These are phyloP conservation scores for Pulveroboletus sp. DNA, from an alignment of 768 basidiomycete genomes.

Conservation along the genomic window DNA sequence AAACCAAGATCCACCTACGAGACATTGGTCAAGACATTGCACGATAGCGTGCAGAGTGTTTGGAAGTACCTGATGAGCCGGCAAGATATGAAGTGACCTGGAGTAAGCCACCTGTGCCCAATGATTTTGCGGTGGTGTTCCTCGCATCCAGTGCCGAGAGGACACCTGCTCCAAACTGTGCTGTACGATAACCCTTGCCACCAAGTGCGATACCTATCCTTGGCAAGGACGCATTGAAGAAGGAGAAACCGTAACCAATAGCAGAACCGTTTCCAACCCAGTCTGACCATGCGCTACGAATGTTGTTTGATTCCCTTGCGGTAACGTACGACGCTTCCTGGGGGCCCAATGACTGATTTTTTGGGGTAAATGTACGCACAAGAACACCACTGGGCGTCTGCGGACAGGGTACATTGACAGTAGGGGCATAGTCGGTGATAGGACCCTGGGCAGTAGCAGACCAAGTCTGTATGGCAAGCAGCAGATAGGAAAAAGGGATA, in stretches of 20 bases:
- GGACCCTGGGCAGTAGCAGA: slow-evolving; percentile 10
- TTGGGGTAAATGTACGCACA: slow-evolving; percentile 47
- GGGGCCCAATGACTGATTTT: slow-evolving; percentile 48
- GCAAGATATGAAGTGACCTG: slow-evolving; percentile 69
- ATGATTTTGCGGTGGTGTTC: slow-evolving; percentile 50
- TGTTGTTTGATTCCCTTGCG: slow-evolving; percentile 36
- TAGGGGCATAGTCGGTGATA: slow-evolving; percentile 51
- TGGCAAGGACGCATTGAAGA: slow-evolving; percentile 41
- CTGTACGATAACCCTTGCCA: slow-evolving; percentile 67
- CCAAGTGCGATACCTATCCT: slow-evolving; percentile 61
- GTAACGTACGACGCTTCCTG: slow-evolving; percentile 45
- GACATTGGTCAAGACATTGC: neutral
- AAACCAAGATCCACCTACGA: slow-evolving; percentile 61
- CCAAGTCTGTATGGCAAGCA: neutral
- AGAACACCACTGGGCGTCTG: slow-evolving; percentile 38
- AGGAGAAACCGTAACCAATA: slow-evolving; percentile 49
- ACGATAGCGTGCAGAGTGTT: neutral
- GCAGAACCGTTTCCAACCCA: slow-evolving; percentile 53
- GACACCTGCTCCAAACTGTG: slow-evolving; percentile 59
- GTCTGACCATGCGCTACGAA: slow-evolving; percentile 48
- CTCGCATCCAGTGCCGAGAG: slow-evolving; percentile 56
- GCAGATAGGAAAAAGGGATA: neutral
- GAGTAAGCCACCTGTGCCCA: slow-evolving; percentile 62
- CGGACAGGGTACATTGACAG: slow-evolving; percentile 46
- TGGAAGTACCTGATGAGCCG: slow-evolving; percentile 54